Base-by-base conservation (phyloP, 1,284 basidiomycete species). In the Sporisorium iseilematis-ciliati region DNA sequence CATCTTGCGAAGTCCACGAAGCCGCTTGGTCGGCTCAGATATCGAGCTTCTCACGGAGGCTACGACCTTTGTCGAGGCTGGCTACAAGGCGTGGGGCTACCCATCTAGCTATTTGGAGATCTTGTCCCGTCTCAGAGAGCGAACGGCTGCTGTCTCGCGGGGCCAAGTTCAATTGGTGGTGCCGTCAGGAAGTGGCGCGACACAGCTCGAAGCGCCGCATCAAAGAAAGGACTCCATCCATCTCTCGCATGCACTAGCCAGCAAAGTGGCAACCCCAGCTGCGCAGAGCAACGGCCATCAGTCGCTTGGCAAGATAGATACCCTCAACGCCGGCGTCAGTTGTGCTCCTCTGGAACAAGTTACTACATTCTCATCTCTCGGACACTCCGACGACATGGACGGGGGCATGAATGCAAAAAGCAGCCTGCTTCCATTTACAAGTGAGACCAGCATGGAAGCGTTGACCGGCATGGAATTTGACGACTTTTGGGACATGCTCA, bases 401-500 rank as follows among this genome's bases (percentile, higher is more conserved):
- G 38, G 33, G 11, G 40, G 20, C 43, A 31, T 11, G n/a, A 52
- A 43, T 16, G 20, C 35, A 14, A 16, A 16, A 3, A 10, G 25
- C 8, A 33, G 29, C 21, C 11, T 46, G 8, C 12, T 35, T 7
- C 49, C n/a, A 3, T 45, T 46, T 8, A 25, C 11, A 4, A 31
- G 41, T 7, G 29, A 53, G 21, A 33, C 23, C 7, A 43, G 50
- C 10, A 26, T 46, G 14, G 58, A 54, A 29, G 50, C 40, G 14
- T 54, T 60, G 18, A 51, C 58, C 33, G 31, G 41, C 16, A 60
- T 60, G 58, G 50, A 54, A 31, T 53, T 60, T 40, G 58, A 60
- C 18, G 50, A 60, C 31, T 42, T 60, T 38, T 60, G 58, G 58
- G 49, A 52, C 42, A 60, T 60, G 50, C 42, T 60, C 20, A 60